Evolutionary conservation across 2,329 filamentous ascomycete species (phyloP).

Genomic region (Taxawa tesnikishii): DNA sequence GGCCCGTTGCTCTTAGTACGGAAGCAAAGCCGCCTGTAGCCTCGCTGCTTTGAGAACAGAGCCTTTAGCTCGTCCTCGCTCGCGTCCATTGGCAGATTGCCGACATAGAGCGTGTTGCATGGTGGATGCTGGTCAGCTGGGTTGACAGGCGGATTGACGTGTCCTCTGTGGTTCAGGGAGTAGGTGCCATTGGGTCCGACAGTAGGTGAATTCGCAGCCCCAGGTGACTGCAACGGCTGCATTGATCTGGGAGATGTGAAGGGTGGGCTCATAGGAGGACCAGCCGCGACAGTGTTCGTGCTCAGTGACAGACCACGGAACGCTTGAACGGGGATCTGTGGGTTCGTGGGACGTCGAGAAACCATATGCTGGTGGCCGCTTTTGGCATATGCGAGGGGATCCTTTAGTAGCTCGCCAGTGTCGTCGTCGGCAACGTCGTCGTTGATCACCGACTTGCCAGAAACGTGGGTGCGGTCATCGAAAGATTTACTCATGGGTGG

Average conservation of each 20-base stretch:
- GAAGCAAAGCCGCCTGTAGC: constrained; percentile 92
- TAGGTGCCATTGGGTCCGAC: constrained; percentile 42
- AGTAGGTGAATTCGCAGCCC: constrained; percentile 28
- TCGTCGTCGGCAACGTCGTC: constrained; percentile 59
- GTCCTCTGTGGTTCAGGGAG: constrained; percentile 47
- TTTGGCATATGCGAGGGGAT: constrained; percentile 62
- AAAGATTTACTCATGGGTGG: constrained; percentile 61
- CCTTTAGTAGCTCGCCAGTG: constrained; percentile 58
- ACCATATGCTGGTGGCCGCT: constrained; percentile 43
- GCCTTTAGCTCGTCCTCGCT: constrained; percentile 92
- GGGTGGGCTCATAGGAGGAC: constrained; percentile 43
- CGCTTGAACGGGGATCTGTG: constrained; percentile 56
- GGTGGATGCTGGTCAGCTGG: constrained; percentile 94
- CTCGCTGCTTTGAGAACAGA: constrained; percentile 83
- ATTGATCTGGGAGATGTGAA: constrained; percentile 39
- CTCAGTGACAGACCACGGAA: constrained; percentile 62
- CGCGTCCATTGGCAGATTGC: constrained; percentile 86
- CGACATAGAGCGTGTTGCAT: constrained; percentile 95
- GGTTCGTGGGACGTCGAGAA: constrained; percentile 57
- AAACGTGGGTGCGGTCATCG: constrained; percentile 46
- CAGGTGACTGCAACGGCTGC: constrained; percentile 29
- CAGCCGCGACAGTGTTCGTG: constrained; percentile 41
- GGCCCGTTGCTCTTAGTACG: constrained; percentile 89
- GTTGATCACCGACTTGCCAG: constrained; percentile 61
- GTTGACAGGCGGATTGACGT: constrained; percentile 71